These are phyloP conservation scores for Epichloe gansuensis DNA, from an alignment of 2,329 filamentous ascomycete species.

Conservation along the genomic window DNA sequence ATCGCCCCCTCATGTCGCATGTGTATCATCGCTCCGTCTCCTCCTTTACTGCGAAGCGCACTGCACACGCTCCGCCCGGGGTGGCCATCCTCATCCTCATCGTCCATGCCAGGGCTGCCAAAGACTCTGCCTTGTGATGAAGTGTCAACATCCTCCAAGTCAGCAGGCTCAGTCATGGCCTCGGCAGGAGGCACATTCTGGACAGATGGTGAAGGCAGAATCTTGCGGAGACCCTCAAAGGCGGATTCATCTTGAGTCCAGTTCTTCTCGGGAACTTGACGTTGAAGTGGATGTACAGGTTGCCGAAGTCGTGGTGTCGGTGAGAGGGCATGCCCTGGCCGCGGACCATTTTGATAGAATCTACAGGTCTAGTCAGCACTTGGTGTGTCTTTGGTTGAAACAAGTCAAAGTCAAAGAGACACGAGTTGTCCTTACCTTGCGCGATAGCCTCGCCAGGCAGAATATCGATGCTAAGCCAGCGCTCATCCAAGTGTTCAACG, in stretches of 20 bases:
- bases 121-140: slow-evolving; percentile 53
- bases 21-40: neutral
- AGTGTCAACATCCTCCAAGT: slow-evolving; percentile 74
- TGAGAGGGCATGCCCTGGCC: slow-evolving; percentile 96
- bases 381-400: neutral
- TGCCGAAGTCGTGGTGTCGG: slow-evolving; percentile 89
- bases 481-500: slow-evolving; percentile 93
- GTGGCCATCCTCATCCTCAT: slow-evolving; percentile 69
- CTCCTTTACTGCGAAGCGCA: slow-evolving; percentile 71
- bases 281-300: slow-evolving; percentile 94
- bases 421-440: slow-evolving; percentile 51
- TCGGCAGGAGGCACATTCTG: slow-evolving; percentile 62
- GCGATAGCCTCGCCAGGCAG: slow-evolving; percentile 88
- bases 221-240: slow-evolving; percentile 67
- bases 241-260: slow-evolving; percentile 55
- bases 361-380: slow-evolving; percentile 32
- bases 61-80: slow-evolving; percentile 70
- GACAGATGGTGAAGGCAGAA: slow-evolving; percentile 60
- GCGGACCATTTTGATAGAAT: slow-evolving; percentile 82
- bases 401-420: no score
- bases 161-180: slow-evolving; percentile 82
- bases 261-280: slow-evolving; percentile 84
- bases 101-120: slow-evolving; percentile 48
- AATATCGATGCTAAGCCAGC: slow-evolving; percentile 91
- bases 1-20: neutral